phyloP scores from a whole-genome alignment of 2,329 filamentous ascomycete species.

The Fusarium nurragi region DNA sequence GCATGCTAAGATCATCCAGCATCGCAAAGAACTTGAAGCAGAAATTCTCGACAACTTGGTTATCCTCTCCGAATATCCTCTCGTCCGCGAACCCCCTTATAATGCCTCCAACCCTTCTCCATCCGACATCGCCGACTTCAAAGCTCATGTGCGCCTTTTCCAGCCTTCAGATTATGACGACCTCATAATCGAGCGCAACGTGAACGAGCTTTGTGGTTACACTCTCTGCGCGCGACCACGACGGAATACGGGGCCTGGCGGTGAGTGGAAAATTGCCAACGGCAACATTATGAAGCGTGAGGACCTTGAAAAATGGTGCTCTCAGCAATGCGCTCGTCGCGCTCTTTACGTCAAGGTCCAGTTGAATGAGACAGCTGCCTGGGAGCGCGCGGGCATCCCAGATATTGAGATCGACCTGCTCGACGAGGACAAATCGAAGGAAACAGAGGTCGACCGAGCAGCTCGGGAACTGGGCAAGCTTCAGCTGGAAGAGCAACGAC shows the following conservation, averaged over 20 bases:
- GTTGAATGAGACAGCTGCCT: slow-evolving; percentile 83
- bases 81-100: slow-evolving; percentile 45
- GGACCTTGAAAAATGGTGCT: slow-evolving; percentile 89
- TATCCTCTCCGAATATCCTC: slow-evolving; percentile 71
- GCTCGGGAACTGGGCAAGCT: slow-evolving; percentile 54
- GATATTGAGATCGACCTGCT: slow-evolving; percentile 69
- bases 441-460: slow-evolving; percentile 55
- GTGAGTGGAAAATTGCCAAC: slow-evolving; percentile 72
- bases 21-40: slow-evolving; percentile 80
- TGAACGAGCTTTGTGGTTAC: slow-evolving; percentile 84
- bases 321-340: slow-evolving; percentile 77
- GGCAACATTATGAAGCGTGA: slow-evolving; percentile 74
- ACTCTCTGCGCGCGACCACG: slow-evolving; percentile 76
- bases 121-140: slow-evolving; percentile 72
- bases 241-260: slow-evolving; percentile 63
- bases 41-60: slow-evolving; percentile 78
- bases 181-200: slow-evolving; percentile 87
- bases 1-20: slow-evolving; percentile 84
- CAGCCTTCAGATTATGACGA: slow-evolving; percentile 91
- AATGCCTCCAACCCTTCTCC: slow-evolving; percentile 61
- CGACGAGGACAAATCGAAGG: slow-evolving; percentile 68
- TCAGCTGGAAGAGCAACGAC: slow-evolving; percentile 56
- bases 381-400: slow-evolving; percentile 74
- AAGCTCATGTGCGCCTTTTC: slow-evolving; percentile 74
- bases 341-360: slow-evolving; percentile 91